phyloP scores from a whole-genome alignment of 306 rosid genomes.

The Cucurbita argyrosperma region DNA sequence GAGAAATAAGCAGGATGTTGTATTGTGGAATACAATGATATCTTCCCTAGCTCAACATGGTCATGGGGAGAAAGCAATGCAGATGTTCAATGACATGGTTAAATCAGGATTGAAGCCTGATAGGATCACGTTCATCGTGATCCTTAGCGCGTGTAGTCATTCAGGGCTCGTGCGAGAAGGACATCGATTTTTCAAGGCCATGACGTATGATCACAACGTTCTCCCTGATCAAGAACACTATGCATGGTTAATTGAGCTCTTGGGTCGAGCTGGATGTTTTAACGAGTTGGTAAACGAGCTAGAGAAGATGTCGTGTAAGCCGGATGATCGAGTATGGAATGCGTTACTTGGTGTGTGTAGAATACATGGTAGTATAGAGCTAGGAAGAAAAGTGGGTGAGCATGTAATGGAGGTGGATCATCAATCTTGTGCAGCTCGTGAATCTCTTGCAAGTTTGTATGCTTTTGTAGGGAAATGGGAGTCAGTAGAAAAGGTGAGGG shows the following conservation, averaged over 20 bases:
- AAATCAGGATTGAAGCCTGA: slow-evolving; percentile 49
- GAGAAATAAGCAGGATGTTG: slow-evolving; percentile 44
- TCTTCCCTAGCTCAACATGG: slow-evolving; percentile 59
- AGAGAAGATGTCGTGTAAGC: slow-evolving; percentile 34
- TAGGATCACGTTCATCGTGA: slow-evolving; percentile 38
- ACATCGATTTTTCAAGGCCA: slow-evolving; percentile 42
- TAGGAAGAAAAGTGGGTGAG: slow-evolving; percentile 47
- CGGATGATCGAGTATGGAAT: slow-evolving; percentile 36
- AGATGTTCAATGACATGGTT: slow-evolving; percentile 38
- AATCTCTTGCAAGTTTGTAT: slow-evolving; percentile 45
- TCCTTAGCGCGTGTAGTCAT: slow-evolving; percentile 65
- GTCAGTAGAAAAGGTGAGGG: slow-evolving; percentile 37
- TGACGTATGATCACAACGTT: slow-evolving; percentile 32
- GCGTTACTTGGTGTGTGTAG: slow-evolving; percentile 46
- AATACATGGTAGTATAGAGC: slow-evolving; percentile 30
- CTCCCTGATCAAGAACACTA: slow-evolving; percentile 69
- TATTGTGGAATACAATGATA: slow-evolving; percentile 66
- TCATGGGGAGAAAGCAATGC: slow-evolving; percentile 37
- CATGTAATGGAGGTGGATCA: slow-evolving; percentile 46
- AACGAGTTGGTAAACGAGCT: slow-evolving; percentile 30
- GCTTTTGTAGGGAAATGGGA: slow-evolving; percentile 53
- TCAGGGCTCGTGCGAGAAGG: slow-evolving; percentile 68
- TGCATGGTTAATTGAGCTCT: slow-evolving; percentile 57
- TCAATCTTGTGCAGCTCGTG: slow-evolving; percentile 35
- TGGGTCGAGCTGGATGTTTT: slow-evolving; percentile 44